phyloP scores from a whole-genome alignment of 352 stramenopile species.

The Phytophthora cryptogea region DNA sequence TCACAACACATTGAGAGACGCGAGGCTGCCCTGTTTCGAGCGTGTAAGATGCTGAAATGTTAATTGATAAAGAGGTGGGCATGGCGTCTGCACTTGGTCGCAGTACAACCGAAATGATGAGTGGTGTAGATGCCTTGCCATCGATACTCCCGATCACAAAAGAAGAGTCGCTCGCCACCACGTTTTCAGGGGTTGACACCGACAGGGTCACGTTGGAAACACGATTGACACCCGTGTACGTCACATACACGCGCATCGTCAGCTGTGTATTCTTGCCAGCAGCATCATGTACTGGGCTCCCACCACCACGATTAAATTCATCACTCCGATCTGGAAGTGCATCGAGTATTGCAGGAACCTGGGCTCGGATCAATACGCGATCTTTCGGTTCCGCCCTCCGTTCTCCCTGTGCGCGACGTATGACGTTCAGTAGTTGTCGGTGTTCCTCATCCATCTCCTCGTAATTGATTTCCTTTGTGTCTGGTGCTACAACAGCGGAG shows the following conservation, averaged over 20 bases:
- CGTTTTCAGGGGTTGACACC: conserved; percentile 62
- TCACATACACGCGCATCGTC: conserved; percentile 83
- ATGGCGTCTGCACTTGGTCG: conserved; percentile 50
- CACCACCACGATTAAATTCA: conserved; percentile 39
- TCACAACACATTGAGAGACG: conserved; percentile 62
- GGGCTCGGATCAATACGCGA: conserved; percentile 70
- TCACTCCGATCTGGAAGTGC: conserved; percentile 45
- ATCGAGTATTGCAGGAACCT: conserved; percentile 77
- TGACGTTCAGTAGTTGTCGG: conserved; percentile 85
- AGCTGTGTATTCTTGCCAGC: conserved; percentile 45
- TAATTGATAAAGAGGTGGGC: conserved; percentile 68
- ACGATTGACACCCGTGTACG: conserved; percentile 72
- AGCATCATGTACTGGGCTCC: conserved; percentile 9
- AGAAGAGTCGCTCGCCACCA: conserved; percentile 63
- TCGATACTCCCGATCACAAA: conserved; percentile 77
- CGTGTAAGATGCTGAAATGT: conserved; percentile 75
- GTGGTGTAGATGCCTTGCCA: conserved; percentile 58
- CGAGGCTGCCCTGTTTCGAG: conserved; percentile 72
- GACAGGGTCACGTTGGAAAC: conserved; percentile 82
- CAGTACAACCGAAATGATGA: conserved; percentile 68
- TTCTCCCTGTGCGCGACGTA: conserved; percentile 74
- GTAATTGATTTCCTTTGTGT: conserved; percentile 89
- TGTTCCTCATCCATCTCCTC: conserved; percentile 93
- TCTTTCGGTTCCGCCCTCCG: conserved; percentile 72
- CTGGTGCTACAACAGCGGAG: conserved; percentile 62